Evolutionary conservation across 2,329 filamentous ascomycete species (phyloP).

Genomic region (Pseudogymnoascus sp.): DNA sequence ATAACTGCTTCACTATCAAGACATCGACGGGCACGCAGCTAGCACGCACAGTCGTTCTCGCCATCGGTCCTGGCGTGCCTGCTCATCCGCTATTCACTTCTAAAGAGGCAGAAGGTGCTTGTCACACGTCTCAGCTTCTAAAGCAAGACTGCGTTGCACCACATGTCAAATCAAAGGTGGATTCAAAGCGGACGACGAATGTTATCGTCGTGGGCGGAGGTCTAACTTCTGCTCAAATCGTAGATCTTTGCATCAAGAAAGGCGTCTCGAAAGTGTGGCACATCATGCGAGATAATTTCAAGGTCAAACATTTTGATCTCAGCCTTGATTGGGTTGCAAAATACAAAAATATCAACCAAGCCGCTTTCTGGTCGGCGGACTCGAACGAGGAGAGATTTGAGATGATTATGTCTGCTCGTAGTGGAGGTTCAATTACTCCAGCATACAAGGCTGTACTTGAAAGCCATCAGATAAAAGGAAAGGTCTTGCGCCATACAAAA

Average conservation of each 20-base stretch:
- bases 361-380: conserved; percentile 70
- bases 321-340: conserved; percentile 75
- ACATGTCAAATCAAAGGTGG: conserved; percentile 46
- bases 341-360: conserved; percentile 70
- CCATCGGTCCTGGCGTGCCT: conserved; percentile 49
- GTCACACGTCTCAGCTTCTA: conserved; percentile 10
- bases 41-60: conserved; percentile 58
- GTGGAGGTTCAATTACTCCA: conserved; percentile 67
- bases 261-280: conserved; percentile 64
- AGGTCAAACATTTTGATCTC: conserved; percentile 71
- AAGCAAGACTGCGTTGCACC: conserved; percentile 14
- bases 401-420: conserved; percentile 57
- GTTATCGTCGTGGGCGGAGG: conserved; percentile 69
- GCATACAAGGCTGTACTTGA: conserved; percentile 59
- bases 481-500: conserved; percentile 48
- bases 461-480: conserved; percentile 45
- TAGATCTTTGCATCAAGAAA: conserved; percentile 56
- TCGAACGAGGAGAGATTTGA: conserved; percentile 60
- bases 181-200: conserved; percentile 44
- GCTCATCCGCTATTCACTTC: conserved; percentile 31
- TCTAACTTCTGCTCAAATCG: conserved; percentile 67
- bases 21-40: conserved; percentile 49
- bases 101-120: conserved; percentile 17
- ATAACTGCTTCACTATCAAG: conserved; percentile 57
- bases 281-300: conserved; percentile 53